These are phyloP conservation scores for Physaria fendleri DNA, from an alignment of 345 rosid species.

Conservation along the genomic window DNA sequence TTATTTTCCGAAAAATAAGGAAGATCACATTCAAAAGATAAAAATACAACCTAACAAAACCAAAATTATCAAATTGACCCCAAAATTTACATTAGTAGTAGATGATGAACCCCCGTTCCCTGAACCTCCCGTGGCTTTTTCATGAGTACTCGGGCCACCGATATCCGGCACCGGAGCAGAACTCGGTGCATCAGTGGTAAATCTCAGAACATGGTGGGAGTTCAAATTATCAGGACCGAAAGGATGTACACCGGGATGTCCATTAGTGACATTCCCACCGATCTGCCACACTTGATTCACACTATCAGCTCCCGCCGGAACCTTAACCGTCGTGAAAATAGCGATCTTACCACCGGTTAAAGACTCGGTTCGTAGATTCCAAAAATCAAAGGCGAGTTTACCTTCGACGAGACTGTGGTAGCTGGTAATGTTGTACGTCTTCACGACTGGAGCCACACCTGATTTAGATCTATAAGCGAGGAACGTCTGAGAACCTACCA, in stretches of 20 bases:
- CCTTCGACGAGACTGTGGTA: conserved; percentile 17
- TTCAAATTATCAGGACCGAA: conserved; percentile 18
- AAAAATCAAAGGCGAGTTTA: conserved; percentile 43
- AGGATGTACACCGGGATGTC: conserved; percentile 32
- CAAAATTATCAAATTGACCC: conserved; percentile 23
- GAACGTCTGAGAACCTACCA: conserved; percentile 67
- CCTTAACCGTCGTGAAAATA: conserved; percentile 48
- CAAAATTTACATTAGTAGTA: background rate
- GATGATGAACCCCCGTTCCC: conserved; percentile 21
- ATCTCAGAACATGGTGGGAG: conserved; percentile 20
- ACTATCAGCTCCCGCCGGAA: conserved; percentile 37
- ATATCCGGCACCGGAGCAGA: background rate
- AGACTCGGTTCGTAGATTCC: conserved; percentile 45
- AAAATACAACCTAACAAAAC: conserved; percentile 12
- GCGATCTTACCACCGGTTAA: conserved; percentile 12
- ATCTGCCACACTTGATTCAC: conserved; percentile 91
- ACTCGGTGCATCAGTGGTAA: background rate
- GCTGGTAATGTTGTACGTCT: conserved; percentile 46
- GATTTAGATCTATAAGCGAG: conserved; percentile 43
- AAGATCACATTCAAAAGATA: conserved; percentile 9
- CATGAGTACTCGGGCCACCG: conserved; percentile 11
- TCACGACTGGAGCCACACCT: conserved; percentile 16
- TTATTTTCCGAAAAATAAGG: too few relatives aligned
- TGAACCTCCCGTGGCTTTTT: conserved; percentile 7
- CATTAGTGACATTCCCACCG: conserved; percentile 40